These are phyloP conservation scores for Pseudocercospora cruenta DNA, from an alignment of 2,329 filamentous ascomycete species.

Conservation along the genomic window DNA sequence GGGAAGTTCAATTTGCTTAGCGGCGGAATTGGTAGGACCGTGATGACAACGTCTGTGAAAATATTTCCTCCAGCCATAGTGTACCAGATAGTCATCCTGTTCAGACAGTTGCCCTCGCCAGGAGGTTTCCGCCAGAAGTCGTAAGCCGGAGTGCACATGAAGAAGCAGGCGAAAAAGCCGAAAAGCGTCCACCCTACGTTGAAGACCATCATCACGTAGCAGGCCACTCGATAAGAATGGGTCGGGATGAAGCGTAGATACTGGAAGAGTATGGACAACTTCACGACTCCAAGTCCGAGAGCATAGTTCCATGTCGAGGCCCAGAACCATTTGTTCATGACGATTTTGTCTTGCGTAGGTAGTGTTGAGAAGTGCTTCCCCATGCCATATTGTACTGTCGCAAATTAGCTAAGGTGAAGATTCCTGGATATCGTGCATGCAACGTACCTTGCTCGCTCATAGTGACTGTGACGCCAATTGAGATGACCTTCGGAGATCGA, in stretches of 20 bases:
- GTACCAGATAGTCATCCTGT: slow-evolving; percentile 32
- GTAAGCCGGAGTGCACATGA: slow-evolving; percentile 35
- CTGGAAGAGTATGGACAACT: slow-evolving; percentile 29
- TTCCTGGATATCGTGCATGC: not conserved
- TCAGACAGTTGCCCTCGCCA: slow-evolving; percentile 26
- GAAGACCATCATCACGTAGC: slow-evolving; percentile 29
- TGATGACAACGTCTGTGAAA: slow-evolving; percentile 36
- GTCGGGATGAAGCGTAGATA: slow-evolving; percentile 30
- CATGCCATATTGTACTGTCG: slow-evolving; percentile 26
- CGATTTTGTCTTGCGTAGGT: slow-evolving; percentile 6
- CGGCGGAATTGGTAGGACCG: slow-evolving; percentile 37
- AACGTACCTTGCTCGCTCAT: slow-evolving; percentile 24
- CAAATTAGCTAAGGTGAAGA: not conserved
- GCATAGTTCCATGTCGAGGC: slow-evolving; percentile 23
- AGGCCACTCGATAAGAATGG: slow-evolving; percentile 19
- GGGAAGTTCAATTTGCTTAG: slow-evolving; percentile 33
- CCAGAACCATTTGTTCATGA: slow-evolving; percentile 25
- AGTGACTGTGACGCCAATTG: slow-evolving; percentile 17
- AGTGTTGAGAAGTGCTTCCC: slow-evolving; percentile 21
- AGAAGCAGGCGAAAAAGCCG: slow-evolving; percentile 33
- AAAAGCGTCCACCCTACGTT: slow-evolving; percentile 31
- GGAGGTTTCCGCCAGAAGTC: slow-evolving; percentile 33
- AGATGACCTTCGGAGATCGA: slow-evolving; percentile 10
- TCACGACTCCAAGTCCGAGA: slow-evolving; percentile 21
- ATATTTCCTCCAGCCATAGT: slow-evolving; percentile 37